Evolutionary conservation across 148 eudicot species (phyloP).

Genomic region (Amaranthus hypochondriacus): DNA sequence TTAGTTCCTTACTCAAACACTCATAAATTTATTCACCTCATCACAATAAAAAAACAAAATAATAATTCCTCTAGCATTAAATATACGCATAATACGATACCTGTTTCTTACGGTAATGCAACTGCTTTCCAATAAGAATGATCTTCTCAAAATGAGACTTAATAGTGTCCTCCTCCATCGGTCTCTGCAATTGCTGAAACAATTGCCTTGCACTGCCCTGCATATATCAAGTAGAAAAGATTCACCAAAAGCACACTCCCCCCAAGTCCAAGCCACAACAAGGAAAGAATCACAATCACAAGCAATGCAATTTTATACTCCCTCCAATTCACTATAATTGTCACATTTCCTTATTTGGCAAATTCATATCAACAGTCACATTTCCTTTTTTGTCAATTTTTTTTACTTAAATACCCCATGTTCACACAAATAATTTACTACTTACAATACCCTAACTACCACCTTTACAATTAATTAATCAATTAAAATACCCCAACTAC

Average conservation of each 20-base stretch:
- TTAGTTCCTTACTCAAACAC: not conserved
- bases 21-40: not conserved
- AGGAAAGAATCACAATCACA: not conserved
- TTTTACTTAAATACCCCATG: too few relatives aligned
- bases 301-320: not conserved
- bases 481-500: too few relatives aligned
- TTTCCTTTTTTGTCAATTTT: too few relatives aligned
- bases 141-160: conserved; percentile 85
- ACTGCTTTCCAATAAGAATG: conserved; percentile 54
- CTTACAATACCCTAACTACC: too few relatives aligned
- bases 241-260: conserved; percentile 8
- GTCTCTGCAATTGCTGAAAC: conserved; percentile 86
- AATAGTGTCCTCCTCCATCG: conserved; percentile 80
- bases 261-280: conserved; percentile 6
- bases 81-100: conserved; percentile 26
- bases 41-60: not conserved
- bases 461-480: too few relatives aligned
- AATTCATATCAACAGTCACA: too few relatives aligned
- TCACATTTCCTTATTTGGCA: too few relatives aligned
- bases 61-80: not conserved
- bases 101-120: conserved; percentile 50
- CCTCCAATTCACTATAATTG: too few relatives aligned
- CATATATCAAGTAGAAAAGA: conserved; percentile 3
- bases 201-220: conserved; percentile 97
- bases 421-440: too few relatives aligned